A percentile compares a stretch with the other conserved stretches of the same genome.
Evolutionary conservation across 495 filamentous ascomycete species (phyloP).

Genomic region (Delitschia confertaspora): DNA sequence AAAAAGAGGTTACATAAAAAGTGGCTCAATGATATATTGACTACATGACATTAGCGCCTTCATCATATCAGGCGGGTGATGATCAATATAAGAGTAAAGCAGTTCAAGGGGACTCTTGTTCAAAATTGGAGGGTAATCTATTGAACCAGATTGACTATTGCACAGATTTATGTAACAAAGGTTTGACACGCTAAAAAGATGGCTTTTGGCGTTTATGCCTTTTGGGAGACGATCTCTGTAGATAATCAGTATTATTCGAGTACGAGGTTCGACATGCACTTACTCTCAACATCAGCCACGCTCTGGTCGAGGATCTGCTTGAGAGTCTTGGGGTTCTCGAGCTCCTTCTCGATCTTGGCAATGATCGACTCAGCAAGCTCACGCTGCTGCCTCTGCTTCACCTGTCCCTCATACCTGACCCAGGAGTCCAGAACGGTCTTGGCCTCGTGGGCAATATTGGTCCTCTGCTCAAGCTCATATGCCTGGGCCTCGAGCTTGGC

Average conservation of each 20-base stretch:
- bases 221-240: conserved; percentile 26
- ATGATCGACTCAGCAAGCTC: conserved; percentile 91
- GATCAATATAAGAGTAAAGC: neutral
- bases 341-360: conserved; percentile 93
- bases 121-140: conserved; percentile 13
- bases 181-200: conserved; percentile 9
- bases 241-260: conserved; percentile 14
- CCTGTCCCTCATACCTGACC: conserved; percentile 96
- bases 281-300: conserved; percentile 92
- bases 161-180: conserved; percentile 29
- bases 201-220: conserved; percentile 21
- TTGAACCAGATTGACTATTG: conserved; percentile 25
- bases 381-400: conserved; percentile 95
- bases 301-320: conserved; percentile 95
- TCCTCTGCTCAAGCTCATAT: conserved; percentile 93
- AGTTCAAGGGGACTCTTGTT: neutral
- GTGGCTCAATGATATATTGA: too few species aligned
- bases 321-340: conserved; percentile 90
- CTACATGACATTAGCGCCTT: too few species aligned
- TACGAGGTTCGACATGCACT: conserved; percentile 35
- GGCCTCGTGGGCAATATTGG: conserved; percentile 79
- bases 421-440: conserved; percentile 94
- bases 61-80: too few species aligned
- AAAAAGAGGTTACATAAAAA: too few species aligned
- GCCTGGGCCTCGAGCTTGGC: conserved; percentile 89